A percentile compares a stretch with the other conserved stretches of the same genome.
phyloP scores from a whole-genome alignment of 2,329 filamentous ascomycete genomes.

The Pseudocercospora fuligena region DNA sequence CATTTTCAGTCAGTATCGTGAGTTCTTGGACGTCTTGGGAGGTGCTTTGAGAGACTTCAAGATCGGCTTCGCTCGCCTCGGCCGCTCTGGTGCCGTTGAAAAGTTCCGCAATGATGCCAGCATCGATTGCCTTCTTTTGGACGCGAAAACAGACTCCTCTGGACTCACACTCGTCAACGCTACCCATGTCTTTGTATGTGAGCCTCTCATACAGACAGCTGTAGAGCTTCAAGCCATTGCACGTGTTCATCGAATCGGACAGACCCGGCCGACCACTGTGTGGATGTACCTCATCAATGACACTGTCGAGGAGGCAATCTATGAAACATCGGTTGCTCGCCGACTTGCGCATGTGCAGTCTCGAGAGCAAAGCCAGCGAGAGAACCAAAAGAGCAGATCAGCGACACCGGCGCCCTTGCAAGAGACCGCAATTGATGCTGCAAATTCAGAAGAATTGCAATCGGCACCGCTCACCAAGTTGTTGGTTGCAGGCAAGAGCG shows the following conservation, averaged over 20 bases:
- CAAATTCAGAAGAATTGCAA: slow-evolving; percentile 83
- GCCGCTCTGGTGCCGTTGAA: slow-evolving; percentile 69
- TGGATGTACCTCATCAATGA: slow-evolving; percentile 94
- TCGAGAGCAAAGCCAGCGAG: slow-evolving; percentile 31
- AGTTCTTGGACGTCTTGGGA: slow-evolving; percentile 76
- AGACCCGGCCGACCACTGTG: slow-evolving; percentile 83
- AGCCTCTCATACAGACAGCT: slow-evolving; percentile 90
- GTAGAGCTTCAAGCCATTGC: slow-evolving; percentile 95
- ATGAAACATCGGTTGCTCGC: slow-evolving; percentile 79
- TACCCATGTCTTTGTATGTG: slow-evolving; percentile 91
- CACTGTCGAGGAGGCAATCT: slow-evolving; percentile 90
- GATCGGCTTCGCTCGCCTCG: slow-evolving; percentile 75
- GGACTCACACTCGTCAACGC: slow-evolving; percentile 92
- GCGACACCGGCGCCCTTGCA: slow-evolving; percentile 38
- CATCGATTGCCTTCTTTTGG: slow-evolving; percentile 83
- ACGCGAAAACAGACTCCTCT: slow-evolving; percentile 85
- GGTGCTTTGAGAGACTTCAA: slow-evolving; percentile 72
- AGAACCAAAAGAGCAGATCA: slow-evolving; percentile 33
- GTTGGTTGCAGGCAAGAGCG: slow-evolving; percentile 70
- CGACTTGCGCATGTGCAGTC: slow-evolving; percentile 75
- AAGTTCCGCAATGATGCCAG: slow-evolving; percentile 76
- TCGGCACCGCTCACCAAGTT: slow-evolving; percentile 71
- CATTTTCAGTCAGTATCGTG: slow-evolving; percentile 89
- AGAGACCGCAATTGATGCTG: slow-evolving; percentile 72
- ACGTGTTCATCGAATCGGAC: slow-evolving; percentile 91